phyloP scores from a whole-genome alignment of 257 asterid genomes.

The Solanum clarkiae region DNA sequence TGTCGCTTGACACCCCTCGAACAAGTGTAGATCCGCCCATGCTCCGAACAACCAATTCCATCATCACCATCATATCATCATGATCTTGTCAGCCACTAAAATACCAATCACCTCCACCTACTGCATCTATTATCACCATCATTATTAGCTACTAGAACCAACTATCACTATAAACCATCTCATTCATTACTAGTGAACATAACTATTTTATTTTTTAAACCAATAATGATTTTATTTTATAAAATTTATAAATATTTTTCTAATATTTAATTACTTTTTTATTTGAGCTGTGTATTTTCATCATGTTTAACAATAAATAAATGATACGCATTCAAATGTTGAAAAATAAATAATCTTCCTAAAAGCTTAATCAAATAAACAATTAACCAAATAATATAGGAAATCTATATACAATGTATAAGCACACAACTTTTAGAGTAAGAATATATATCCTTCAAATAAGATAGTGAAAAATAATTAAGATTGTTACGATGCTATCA shows the following conservation, averaged over 20 bases:
- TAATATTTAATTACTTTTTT: not conserved
- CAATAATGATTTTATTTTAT: not conserved
- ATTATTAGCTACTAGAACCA: not conserved
- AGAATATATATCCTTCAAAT: too few relatives aligned
- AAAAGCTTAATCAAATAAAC: not conserved
- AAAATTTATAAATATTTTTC: not conserved
- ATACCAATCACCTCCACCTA: not conserved
- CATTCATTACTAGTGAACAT: not conserved
- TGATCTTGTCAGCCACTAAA: not conserved
- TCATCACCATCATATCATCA: not conserved
- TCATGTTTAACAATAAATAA: not conserved
- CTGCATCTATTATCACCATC: not conserved
- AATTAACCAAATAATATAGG: not conserved
- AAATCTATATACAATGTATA: not conserved
- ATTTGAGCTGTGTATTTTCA: not conserved
- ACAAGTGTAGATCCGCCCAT: too few relatives aligned
- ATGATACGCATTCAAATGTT: not conserved
- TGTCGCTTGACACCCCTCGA: too few relatives aligned
- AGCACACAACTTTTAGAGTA: not conserved
- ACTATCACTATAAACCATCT: not conserved
- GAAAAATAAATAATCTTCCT: fast-evolving
- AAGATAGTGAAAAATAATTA: too few relatives aligned
- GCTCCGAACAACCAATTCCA: not conserved
- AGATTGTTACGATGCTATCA: too few relatives aligned
- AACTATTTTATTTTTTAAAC: not conserved